Percentiles rank a stretch among this genome's conserved stretches.
phyloP scores from a whole-genome alignment of 345 rosid genomes.

The Lepidium aucheri region DNA sequence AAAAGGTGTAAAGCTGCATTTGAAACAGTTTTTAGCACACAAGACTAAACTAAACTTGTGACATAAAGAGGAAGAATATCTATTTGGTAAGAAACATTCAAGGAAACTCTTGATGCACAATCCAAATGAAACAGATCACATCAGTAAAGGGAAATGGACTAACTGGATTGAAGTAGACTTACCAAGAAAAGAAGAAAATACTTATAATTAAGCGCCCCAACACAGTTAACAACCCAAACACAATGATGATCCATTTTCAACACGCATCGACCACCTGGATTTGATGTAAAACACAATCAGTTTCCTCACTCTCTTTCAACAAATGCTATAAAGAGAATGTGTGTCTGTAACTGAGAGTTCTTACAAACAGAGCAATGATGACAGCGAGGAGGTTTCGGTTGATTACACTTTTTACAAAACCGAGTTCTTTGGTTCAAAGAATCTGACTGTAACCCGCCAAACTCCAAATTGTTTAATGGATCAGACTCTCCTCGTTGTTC shows the following conservation, averaged over 20 bases:
- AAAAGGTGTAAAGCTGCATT: conserved; percentile 92
- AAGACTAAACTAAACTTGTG: background rate
- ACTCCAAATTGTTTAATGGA: conserved; percentile 57
- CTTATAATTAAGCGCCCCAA: conserved; percentile 90
- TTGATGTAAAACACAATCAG: conserved; percentile 13
- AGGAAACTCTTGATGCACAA: background rate
- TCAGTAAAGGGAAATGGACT: background rate
- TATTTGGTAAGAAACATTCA: background rate
- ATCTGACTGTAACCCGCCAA: conserved; percentile 46
- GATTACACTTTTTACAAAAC: conserved; percentile 84
- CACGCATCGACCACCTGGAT: conserved; percentile 82
- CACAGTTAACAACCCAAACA: conserved; percentile 99
- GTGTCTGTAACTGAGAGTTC: conserved; percentile 17
- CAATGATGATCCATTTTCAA: conserved; percentile 99
- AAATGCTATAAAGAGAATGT: background rate
- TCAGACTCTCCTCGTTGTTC: conserved; percentile 75
- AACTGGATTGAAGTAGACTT: conserved; percentile 24
- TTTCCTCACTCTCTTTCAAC: background rate
- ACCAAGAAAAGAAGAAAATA: conserved; percentile 95
- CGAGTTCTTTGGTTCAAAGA: conserved; percentile 54
- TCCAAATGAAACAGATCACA: background rate
- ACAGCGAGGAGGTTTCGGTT: conserved; percentile 87
- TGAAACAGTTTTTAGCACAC: background rate
- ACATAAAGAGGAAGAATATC: background rate
- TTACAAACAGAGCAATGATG: conserved; percentile 97